Evolutionary conservation across 106 monocot species (phyloP).

Genomic region (Dendrobium officinale): DNA sequence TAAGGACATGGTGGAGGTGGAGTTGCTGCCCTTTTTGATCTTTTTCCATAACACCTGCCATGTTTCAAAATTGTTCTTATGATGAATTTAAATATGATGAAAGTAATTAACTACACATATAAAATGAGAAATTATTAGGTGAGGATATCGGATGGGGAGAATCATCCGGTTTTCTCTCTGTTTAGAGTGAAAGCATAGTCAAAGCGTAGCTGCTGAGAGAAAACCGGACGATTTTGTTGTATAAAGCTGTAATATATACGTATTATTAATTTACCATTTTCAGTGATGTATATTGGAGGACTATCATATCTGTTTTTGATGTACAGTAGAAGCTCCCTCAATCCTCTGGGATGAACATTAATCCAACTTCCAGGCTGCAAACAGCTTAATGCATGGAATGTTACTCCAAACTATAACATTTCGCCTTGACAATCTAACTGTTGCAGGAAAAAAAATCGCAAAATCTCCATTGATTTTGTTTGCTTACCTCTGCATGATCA

Average conservation of each 20-base stretch:
- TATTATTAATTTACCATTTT: conserved; percentile 9
- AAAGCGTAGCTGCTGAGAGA: too few relatives aligned
- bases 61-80: background rate
- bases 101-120: background rate
- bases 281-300: conserved; percentile 16
- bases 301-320: conserved; percentile 3
- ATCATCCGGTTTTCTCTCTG: too few relatives aligned
- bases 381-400: too few relatives aligned
- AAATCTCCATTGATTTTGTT: background rate
- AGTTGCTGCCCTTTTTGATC: conserved; percentile 14
- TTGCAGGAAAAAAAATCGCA: too few relatives aligned
- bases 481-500: conserved; percentile 8
- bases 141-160: too few relatives aligned
- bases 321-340: conserved; percentile 6
- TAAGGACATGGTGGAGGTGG: conserved; percentile 21
- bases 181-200: too few relatives aligned
- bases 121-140: too few relatives aligned
- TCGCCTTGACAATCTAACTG: background rate
- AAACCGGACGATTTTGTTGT: too few relatives aligned
- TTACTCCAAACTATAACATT: background rate
- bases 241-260: too few relatives aligned
- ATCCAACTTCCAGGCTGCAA: conserved; percentile 13
- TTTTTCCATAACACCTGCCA: conserved; percentile 15
- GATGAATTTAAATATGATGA: background rate
- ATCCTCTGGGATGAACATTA: conserved; percentile 7